Percentiles rank a stretch among this genome's conserved stretches.
These are phyloP conservation scores for Cardiospermum halicacabum DNA, from an alignment of 345 rosid genomes.

Conservation along the genomic window DNA sequence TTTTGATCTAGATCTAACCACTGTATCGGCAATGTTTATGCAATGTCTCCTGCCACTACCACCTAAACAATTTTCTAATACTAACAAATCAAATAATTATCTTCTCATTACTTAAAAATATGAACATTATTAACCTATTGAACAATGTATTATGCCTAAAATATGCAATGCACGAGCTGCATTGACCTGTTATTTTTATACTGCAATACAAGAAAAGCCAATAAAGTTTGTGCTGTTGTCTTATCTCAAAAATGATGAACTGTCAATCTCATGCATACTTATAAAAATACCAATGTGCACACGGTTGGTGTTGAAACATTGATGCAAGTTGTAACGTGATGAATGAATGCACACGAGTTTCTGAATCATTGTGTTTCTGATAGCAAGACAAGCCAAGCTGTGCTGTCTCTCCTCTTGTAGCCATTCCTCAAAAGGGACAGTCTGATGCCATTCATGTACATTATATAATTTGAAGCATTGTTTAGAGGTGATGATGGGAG, in stretches of 20 bases:
- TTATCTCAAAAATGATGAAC: neutral
- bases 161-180: neutral
- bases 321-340: no score
- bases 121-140: neutral
- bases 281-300: neutral
- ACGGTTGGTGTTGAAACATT: neutral
- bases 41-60: constrained; percentile 7
- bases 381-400: no score
- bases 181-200: neutral
- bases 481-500: no score
- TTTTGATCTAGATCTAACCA: constrained; percentile 5
- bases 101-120: neutral
- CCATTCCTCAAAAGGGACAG: no score
- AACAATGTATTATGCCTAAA: neutral
- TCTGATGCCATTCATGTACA: no score
- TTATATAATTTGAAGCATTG: no score
- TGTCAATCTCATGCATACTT: neutral
- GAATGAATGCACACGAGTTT: no score
- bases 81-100: neutral
- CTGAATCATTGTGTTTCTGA: no score
- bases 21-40: neutral
- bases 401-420: no score
- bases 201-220: neutral
- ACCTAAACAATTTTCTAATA: neutral
- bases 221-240: neutral